phyloP scores from a whole-genome alignment of 768 basidiomycete genomes.

The Mycena amicta region DNA sequence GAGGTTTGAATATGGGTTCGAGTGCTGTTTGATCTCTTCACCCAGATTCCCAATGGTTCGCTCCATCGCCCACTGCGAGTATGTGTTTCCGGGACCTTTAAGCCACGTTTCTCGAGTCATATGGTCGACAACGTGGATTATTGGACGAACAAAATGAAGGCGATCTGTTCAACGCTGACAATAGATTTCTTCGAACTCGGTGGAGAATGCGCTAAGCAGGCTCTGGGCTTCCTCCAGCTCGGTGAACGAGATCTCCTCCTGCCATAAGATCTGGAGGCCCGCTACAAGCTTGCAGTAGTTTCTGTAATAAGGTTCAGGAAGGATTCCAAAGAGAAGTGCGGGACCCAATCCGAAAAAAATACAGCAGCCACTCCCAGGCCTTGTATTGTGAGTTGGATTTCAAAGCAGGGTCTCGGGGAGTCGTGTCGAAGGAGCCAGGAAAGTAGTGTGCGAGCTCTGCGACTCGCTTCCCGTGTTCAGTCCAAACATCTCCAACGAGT shows the following conservation, averaged over 20 bases:
- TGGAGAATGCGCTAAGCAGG: constrained; percentile 22
- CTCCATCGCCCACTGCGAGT: constrained; percentile 24
- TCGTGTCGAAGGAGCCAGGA: constrained; percentile 43
- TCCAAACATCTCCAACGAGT: constrained; percentile 34
- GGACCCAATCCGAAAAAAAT: constrained; percentile 32
- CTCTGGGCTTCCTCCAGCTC: constrained; percentile 21
- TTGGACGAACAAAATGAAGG: constrained; percentile 21
- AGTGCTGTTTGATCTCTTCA: constrained; percentile 15
- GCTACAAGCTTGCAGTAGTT: constrained; percentile 37
- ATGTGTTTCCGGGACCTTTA: constrained; percentile 11
- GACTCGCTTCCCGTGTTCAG: constrained; percentile 36
- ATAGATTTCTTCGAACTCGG: constrained; percentile 22
- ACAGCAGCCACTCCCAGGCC: constrained; percentile 31
- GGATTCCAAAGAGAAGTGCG: constrained; percentile 28
- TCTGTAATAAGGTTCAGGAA: constrained; percentile 30
- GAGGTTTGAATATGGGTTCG: constrained; percentile 22
- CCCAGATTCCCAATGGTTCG: constrained; percentile 21
- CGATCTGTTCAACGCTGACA: constrained; percentile 10
- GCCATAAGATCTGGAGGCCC: constrained; percentile 27
- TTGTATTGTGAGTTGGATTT: constrained; percentile 40
- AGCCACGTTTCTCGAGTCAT: constrained; percentile 9
- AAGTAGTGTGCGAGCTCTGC: constrained; percentile 33
- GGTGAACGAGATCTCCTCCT: constrained; percentile 3
- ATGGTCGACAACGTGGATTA: constrained; percentile 20
- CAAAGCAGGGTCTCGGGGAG: constrained; percentile 43